These are phyloP conservation scores for Cutaneotrichosporon sp. DNA, from an alignment of 1,284 basidiomycete species.

Conservation along the genomic window DNA sequence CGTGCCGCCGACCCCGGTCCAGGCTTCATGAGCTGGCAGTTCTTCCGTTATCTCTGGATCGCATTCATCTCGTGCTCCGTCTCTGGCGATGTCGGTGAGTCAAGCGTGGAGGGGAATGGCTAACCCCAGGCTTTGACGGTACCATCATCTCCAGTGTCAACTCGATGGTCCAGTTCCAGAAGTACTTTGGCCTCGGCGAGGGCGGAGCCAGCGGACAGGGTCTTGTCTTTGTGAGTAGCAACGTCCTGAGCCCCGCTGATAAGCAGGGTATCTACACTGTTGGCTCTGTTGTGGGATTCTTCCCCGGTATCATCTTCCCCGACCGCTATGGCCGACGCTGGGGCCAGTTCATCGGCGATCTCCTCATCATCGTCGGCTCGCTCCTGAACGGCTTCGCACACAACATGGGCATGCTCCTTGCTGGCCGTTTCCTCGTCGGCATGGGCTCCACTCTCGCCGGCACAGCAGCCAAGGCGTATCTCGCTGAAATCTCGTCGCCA, in stretches of 20 bases:
- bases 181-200: constrained; percentile 10
- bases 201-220: background rate
- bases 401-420: constrained; percentile 52
- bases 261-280: constrained; percentile 50
- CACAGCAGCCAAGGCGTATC: constrained; percentile 54
- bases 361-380: constrained; percentile 53
- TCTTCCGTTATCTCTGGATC: background rate
- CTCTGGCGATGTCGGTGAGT: constrained; percentile 46
- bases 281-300: constrained; percentile 45
- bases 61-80: background rate
- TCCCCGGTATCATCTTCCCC: constrained; percentile 47
- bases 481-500: constrained; percentile 55
- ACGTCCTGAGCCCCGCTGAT: background rate
- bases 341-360: constrained; percentile 56
- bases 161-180: constrained; percentile 51
- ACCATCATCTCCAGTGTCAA: constrained; percentile 59
- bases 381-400: constrained; percentile 53
- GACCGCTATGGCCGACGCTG: constrained; percentile 56
- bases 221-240: constrained; percentile 3
- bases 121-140: constrained; percentile 47
- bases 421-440: constrained; percentile 54
- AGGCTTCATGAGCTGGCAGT: background rate
- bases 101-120: background rate
- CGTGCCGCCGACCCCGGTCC: constrained; percentile 54
- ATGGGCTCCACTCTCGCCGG: constrained; percentile 49